Percentiles rank a stretch among this genome's conserved stretches.
Conservation (phyloP, 805 yeast species). For the Candida cerambycidarum region DNA sequence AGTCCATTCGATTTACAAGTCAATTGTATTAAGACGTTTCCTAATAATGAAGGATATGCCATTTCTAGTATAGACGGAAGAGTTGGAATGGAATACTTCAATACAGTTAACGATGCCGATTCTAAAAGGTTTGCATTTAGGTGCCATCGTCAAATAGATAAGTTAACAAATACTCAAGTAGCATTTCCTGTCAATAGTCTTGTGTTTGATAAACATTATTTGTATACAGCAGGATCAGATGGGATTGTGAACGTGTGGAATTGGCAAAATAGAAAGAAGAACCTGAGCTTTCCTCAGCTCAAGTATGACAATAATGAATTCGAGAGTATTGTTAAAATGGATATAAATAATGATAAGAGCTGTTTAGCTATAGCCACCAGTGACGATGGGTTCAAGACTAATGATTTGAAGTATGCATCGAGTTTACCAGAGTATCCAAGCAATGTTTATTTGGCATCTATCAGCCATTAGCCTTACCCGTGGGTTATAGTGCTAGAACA, state of each 20-base stretch:
- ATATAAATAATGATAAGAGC: slow-evolving; percentile 14
- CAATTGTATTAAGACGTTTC: slow-evolving; percentile 53
- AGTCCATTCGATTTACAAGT: slow-evolving; percentile 69
- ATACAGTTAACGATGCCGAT: slow-evolving; percentile 43
- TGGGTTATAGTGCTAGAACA: too few relatives aligned
- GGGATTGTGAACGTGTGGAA: slow-evolving; percentile 53
- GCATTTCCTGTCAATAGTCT: slow-evolving; percentile 54
- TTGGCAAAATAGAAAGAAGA: slow-evolving; percentile 42
- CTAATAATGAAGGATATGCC: slow-evolving; percentile 57
- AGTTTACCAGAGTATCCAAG: slow-evolving; percentile 18
- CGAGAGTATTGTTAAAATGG: slow-evolving; percentile 26
- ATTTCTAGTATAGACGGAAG: slow-evolving; percentile 80
- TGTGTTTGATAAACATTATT: slow-evolving; percentile 39
- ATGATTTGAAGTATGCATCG: slow-evolving; percentile 11
- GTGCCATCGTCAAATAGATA: slow-evolving; percentile 59
- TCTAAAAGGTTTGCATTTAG: slow-evolving; percentile 72
- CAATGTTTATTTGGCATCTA: slow-evolving; percentile 16
- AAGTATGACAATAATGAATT: slow-evolving; percentile 8
- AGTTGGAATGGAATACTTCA: slow-evolving; percentile 69
- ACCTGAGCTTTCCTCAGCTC: slow-evolving; percentile 32
- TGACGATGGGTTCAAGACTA: slow-evolving; percentile 42
- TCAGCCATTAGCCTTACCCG: too few relatives aligned
- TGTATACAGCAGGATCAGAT: slow-evolving; percentile 56
- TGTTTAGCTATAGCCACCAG: slow-evolving; percentile 40
- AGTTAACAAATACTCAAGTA: slow-evolving; percentile 43